A percentile compares a stretch with the other conserved stretches of the same genome.
These are phyloP conservation scores for Pyricularia grisea DNA, from an alignment of 2,329 filamentous ascomycete species.

Conservation along the genomic window DNA sequence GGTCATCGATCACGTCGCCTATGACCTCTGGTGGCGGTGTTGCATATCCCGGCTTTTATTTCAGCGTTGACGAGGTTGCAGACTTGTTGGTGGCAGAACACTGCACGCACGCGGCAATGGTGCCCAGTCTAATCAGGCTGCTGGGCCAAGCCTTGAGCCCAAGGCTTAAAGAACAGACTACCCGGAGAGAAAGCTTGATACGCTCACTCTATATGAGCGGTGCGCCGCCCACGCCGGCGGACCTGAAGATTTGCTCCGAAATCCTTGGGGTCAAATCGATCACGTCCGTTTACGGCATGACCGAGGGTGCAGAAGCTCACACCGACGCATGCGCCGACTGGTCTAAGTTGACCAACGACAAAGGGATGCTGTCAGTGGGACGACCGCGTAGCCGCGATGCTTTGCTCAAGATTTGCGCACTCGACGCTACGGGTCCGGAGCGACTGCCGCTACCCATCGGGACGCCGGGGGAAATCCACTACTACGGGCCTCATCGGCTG, in stretches of 20 bases:
- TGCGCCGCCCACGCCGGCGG: not conserved
- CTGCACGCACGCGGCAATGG: slow-evolving; percentile 1
- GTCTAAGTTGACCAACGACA: not conserved
- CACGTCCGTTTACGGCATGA: slow-evolving; percentile 1
- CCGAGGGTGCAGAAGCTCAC: not conserved
- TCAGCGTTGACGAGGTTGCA: not conserved
- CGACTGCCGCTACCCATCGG: not conserved
- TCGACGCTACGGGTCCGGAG: not conserved
- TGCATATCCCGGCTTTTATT: not conserved
- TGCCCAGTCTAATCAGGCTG: not conserved
- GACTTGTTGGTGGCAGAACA: not conserved
- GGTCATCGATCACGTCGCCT: not conserved
- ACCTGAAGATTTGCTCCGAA: not conserved
- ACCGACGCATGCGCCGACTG: not conserved
- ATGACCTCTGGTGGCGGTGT: not conserved
- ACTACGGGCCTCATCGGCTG: not conserved
- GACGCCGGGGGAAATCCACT: not conserved
- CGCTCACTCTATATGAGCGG: not conserved
- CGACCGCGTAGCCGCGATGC: not conserved
- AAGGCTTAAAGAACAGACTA: not conserved
- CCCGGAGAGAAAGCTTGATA: not conserved
- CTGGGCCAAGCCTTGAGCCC: not conserved
- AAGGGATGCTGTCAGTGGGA: not conserved
- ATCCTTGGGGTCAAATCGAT: not conserved
- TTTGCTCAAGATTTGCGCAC: not conserved